phyloP scores from a whole-genome alignment of 2,329 filamentous ascomycete species.

The Diaporthe sp. region DNA sequence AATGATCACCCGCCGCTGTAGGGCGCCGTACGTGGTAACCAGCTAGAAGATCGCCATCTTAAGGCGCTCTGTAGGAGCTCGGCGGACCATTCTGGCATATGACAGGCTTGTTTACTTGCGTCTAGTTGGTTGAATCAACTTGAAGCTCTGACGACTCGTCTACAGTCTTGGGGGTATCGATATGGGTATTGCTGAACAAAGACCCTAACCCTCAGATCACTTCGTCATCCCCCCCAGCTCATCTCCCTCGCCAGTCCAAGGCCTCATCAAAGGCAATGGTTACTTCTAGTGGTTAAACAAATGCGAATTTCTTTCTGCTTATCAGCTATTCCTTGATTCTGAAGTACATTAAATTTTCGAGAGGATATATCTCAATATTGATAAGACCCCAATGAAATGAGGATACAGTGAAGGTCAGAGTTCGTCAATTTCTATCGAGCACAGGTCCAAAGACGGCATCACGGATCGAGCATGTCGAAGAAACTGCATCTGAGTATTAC shows the following conservation, averaged over 20 bases:
- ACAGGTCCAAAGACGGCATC: not conserved
- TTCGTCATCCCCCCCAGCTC: not conserved
- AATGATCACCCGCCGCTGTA: conserved; percentile 28
- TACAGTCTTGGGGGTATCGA: too few species aligned
- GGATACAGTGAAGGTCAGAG: not conserved
- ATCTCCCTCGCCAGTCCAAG: not conserved
- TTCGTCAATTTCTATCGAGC: not conserved
- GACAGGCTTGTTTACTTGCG: not conserved
- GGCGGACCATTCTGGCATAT: not conserved
- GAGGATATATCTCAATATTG: not conserved
- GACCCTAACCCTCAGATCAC: not conserved
- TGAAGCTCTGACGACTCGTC: not conserved
- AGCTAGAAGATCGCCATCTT: conserved; percentile 4
- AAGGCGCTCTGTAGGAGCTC: not conserved
- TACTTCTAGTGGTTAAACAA: not conserved
- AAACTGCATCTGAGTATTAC: not conserved
- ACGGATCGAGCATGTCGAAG: not conserved
- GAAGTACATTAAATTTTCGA: fast-evolving
- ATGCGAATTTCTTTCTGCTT: not conserved
- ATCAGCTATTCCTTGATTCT: not conserved
- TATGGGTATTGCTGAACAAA: fast-evolving
- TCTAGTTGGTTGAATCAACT: not conserved
- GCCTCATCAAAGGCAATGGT: not conserved
- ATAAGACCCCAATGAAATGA: not conserved
- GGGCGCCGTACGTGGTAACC: not conserved